Conservation (phyloP, 768 basidiomycete species). For the Glaciozyma martinii region DNA sequence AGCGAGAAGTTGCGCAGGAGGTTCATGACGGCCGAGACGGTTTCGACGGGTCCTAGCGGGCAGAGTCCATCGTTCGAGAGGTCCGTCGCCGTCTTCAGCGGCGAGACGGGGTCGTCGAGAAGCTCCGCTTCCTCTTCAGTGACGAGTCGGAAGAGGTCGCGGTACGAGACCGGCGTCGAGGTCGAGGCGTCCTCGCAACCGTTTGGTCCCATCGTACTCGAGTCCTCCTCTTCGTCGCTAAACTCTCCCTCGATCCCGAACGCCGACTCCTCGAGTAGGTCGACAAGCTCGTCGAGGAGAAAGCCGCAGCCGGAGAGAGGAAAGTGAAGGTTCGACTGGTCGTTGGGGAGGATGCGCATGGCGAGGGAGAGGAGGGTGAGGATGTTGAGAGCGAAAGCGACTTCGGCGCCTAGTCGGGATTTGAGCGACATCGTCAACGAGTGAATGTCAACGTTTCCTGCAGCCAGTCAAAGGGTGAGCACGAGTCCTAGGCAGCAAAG, state of each 20-base stretch:
- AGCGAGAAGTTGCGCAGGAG: constrained; percentile 81
- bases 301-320: constrained; percentile 67
- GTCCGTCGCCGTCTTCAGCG: not conserved
- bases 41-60: constrained; percentile 41
- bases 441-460: constrained; percentile 58
- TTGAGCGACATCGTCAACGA: constrained; percentile 87
- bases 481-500: not conserved
- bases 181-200: constrained; percentile 33
- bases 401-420: constrained; percentile 69
- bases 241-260: constrained; percentile 39
- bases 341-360: constrained; percentile 5
- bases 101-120: not conserved
- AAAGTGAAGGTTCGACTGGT: constrained; percentile 46
- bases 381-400: constrained; percentile 82
- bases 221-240: constrained; percentile 18
- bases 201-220: not conserved
- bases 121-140: constrained; percentile 20
- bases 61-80: constrained; percentile 12
- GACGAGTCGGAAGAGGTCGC: constrained; percentile 17
- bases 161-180: constrained; percentile 8
- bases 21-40: constrained; percentile 61
- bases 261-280: constrained; percentile 56
- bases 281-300: constrained; percentile 74
- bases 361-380: constrained; percentile 59
- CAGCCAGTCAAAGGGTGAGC: not conserved